Evolutionary conservation across 495 filamentous ascomycete species (phyloP).

Genomic region (Friedmanniomyces simplex): DNA sequence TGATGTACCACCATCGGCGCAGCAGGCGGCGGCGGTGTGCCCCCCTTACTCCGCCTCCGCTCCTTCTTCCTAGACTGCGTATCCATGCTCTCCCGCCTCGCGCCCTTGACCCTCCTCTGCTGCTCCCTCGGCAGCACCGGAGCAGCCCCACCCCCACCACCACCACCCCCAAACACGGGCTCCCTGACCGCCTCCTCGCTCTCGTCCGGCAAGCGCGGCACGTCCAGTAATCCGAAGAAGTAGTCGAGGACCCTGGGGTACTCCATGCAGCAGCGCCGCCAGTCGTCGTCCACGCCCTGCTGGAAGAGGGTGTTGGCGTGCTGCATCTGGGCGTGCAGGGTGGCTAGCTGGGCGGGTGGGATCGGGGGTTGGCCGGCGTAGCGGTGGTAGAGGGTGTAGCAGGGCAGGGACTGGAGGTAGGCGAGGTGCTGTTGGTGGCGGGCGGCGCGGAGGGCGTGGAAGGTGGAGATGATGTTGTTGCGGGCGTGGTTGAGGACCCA

Average conservation of each 20-base stretch:
- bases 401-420: slow-evolving; percentile 47
- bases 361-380: slow-evolving; percentile 30
- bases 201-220: slow-evolving; percentile 43
- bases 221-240: slow-evolving; percentile 54
- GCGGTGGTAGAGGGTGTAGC: slow-evolving; percentile 44
- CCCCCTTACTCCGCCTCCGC: slow-evolving; percentile 2
- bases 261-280: slow-evolving; percentile 54
- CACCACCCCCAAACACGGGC: slow-evolving; percentile 11
- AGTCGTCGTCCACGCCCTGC: slow-evolving; percentile 63
- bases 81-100: slow-evolving; percentile 6
- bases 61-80: slow-evolving; percentile 4
- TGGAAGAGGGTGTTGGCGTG: slow-evolving; percentile 51
- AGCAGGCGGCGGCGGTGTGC: slow-evolving; percentile 8
- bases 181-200: slow-evolving; percentile 17
- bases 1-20: slow-evolving; percentile 10
- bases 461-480: slow-evolving; percentile 59
- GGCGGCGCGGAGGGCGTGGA: slow-evolving; percentile 47
- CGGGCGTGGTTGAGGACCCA: slow-evolving; percentile 64
- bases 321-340: slow-evolving; percentile 37
- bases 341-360: slow-evolving; percentile 17
- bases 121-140: slow-evolving; percentile 13
- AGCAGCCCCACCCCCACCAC: no score
- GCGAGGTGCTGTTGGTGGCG: slow-evolving; percentile 47
- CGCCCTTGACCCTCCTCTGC: slow-evolving; percentile 15
- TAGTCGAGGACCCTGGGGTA: slow-evolving; percentile 69